Base-by-base conservation (phyloP, 768 basidiomycete species). In the Lactarius vividus region DNA sequence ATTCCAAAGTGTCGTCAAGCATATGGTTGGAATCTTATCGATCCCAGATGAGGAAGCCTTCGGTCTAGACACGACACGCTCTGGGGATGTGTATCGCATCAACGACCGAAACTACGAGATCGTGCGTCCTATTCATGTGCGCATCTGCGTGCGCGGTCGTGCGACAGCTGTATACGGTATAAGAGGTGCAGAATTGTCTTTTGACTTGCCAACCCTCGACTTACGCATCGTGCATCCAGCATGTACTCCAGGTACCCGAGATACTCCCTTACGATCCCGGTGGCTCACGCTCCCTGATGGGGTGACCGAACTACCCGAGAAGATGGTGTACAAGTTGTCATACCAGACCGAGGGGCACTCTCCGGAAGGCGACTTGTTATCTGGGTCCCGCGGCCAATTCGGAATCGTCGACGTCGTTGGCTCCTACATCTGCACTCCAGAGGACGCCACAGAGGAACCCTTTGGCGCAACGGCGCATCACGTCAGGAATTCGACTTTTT, bases 21-120 rank as follows among this genome's bases (percentile, higher is more conserved):
- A 62, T 33, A 13, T 62, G 0, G 61, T 56, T 3, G 61, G 54
- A 7, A 44, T 62, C 16, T 10, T 62, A 10, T 54, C 61, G 3
- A 42, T 62, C 8, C 20, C 10, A 23, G 44, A 46, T n/a, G 44
- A 46, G 9, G n/a, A 46, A 23, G n/a, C n/a, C 2, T 46, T 46
- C 3, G 44, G 44, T 11, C 9, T 46, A 2, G 44, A 46, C 23
- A 10, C 11, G 44, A 46, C 44, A 3, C 44, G 44, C 11, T 4
- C 4, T 3, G 44, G 20, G 3, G 11, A 4, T 9, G n/a, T 23
- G 44, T 46, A 46, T 23, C n/a, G 44, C n/a, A n/a, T 46, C 44
- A 23, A 46, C 4, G n/a, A 23, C 44, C 10, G 10, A 11, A 4
- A 46, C 44, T 46, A 46, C 20, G 4, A 46, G 8, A 23, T 46